phyloP scores from a whole-genome alignment of 352 stramenopile genomes.

The Globisporangium mamillatum region DNA sequence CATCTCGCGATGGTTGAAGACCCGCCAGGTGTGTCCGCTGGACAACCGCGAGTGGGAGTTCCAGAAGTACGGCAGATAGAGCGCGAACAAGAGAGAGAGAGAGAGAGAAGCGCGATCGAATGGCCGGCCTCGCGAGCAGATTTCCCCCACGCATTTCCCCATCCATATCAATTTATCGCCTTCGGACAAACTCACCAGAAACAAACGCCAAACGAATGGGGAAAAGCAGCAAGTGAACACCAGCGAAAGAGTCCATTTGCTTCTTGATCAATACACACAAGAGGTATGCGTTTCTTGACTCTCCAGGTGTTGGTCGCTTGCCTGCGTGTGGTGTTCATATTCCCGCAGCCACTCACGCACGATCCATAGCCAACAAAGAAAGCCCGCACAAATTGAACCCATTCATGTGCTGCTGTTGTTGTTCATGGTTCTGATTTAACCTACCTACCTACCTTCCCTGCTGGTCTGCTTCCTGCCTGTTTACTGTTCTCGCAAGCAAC shows the following conservation, averaged over 20 bases:
- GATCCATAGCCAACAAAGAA: neutral
- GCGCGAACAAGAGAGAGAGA: neutral
- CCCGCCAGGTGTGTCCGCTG: slow-evolving; percentile 97
- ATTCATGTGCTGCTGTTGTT: neutral
- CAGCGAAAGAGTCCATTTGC: neutral
- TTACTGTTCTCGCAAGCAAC: neutral
- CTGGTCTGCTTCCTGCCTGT: no score
- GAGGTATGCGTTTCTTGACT: neutral
- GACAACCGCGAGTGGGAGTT: slow-evolving; percentile 99
- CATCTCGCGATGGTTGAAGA: slow-evolving; percentile 99
- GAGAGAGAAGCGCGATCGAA: neutral
- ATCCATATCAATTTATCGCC: neutral
- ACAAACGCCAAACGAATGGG: neutral
- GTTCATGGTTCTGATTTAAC: slow-evolving; percentile 1
- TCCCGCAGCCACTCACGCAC: neutral
- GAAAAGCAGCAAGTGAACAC: neutral
- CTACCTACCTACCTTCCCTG: neutral
- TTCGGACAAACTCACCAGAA: slow-evolving; percentile 3
- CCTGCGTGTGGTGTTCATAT: neutral
- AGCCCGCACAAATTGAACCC: neutral
- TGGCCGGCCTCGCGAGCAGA: neutral
- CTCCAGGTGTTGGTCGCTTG: neutral
- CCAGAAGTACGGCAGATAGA: slow-evolving; percentile 93
- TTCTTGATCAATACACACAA: neutral
- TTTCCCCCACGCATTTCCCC: neutral